These are phyloP conservation scores for Penicillium janthinellum DNA, from an alignment of 2,329 filamentous ascomycete species.

Conservation along the genomic window DNA sequence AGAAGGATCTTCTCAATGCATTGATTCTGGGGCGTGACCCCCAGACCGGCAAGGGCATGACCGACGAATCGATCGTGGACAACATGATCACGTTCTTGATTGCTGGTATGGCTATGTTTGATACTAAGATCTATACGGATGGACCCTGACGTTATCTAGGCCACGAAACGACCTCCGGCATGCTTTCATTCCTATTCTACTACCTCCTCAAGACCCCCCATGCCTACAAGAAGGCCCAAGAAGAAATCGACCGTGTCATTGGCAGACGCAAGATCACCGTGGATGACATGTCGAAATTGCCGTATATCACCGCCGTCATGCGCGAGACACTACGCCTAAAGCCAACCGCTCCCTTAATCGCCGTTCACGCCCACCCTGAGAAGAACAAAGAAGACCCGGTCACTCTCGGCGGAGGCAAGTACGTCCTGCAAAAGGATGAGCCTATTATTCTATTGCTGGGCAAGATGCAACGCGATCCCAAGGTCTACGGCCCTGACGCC, in stretches of 20 bases:
- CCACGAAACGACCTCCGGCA: constrained; percentile 71
- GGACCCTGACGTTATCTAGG: constrained; percentile 36
- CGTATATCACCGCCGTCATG: constrained; percentile 66
- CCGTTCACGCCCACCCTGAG: constrained; percentile 51
- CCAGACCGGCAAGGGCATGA: constrained; percentile 66
- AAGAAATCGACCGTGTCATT: constrained; percentile 68
- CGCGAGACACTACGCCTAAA: constrained; percentile 65
- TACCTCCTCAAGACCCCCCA: constrained; percentile 65
- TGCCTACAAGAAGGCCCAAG: constrained; percentile 62
- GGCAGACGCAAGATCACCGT: constrained; percentile 60
- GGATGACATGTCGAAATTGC: constrained; percentile 65
- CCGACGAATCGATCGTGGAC: constrained; percentile 64
- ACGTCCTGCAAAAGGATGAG: constrained; percentile 58
- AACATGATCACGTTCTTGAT: constrained; percentile 75
- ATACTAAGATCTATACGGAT: neutral
- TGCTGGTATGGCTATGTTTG: constrained; percentile 49
- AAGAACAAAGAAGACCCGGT: constrained; percentile 45
- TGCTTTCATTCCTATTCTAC: constrained; percentile 67
- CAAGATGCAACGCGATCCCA: constrained; percentile 62
- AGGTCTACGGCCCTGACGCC: constrained; percentile 66
- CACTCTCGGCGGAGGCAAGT: constrained; percentile 63
- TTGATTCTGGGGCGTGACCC: constrained; percentile 70
- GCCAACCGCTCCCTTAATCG: constrained; percentile 60
- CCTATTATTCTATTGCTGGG: constrained; percentile 53
- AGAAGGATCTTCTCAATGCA: constrained; percentile 68